Percentiles rank a stretch among this genome's conserved stretches.
These are phyloP conservation scores for Neonectria hederae DNA, from an alignment of 2,329 filamentous ascomycete species.

Conservation along the genomic window DNA sequence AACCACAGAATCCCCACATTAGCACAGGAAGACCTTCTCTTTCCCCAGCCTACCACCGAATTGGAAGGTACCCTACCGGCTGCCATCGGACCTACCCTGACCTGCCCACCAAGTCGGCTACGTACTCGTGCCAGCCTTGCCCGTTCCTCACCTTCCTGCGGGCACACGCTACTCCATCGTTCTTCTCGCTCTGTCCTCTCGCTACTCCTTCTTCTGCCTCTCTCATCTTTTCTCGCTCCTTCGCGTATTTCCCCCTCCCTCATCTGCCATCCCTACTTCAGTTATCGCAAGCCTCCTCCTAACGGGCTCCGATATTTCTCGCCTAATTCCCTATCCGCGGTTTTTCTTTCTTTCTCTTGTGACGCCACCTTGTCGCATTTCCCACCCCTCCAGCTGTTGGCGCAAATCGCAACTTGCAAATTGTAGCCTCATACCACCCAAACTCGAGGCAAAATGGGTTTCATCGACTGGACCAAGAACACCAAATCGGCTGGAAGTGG, in stretches of 20 bases:
- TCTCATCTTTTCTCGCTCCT: slow-evolving; percentile 18
- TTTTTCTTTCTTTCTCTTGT: slow-evolving; percentile 4
- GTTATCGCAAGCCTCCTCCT: slow-evolving; percentile 5
- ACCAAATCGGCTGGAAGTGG: slow-evolving; percentile 66
- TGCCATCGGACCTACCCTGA: slow-evolving; percentile 24
- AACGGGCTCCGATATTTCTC: slow-evolving; percentile 2
- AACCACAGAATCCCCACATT: slow-evolving; percentile 34
- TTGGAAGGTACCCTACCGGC: slow-evolving; percentile 36
- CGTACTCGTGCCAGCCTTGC: not conserved
- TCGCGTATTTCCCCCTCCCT: slow-evolving; percentile 1
- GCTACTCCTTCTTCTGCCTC: slow-evolving; percentile 7
- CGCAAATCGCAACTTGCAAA: slow-evolving; percentile 19
- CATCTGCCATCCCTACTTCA: slow-evolving; percentile 10
- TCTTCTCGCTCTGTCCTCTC: not conserved
- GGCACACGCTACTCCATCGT: slow-evolving; percentile 25
- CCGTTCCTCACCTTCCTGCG: slow-evolving; percentile 12
- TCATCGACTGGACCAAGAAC: slow-evolving; percentile 66
- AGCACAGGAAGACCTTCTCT: not conserved
- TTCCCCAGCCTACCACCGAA: slow-evolving; percentile 38
- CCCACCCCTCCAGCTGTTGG: not conserved
- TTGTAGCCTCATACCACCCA: slow-evolving; percentile 21
- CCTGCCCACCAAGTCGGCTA: slow-evolving; percentile 17
- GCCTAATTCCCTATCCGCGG: slow-evolving; percentile 14
- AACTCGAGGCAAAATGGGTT: slow-evolving; percentile 43
- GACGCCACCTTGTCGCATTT: slow-evolving; percentile 8